Evolutionary conservation across 1,139 yeast species (phyloP).

Genomic region (Cylindricascospora bacillispora): DNA sequence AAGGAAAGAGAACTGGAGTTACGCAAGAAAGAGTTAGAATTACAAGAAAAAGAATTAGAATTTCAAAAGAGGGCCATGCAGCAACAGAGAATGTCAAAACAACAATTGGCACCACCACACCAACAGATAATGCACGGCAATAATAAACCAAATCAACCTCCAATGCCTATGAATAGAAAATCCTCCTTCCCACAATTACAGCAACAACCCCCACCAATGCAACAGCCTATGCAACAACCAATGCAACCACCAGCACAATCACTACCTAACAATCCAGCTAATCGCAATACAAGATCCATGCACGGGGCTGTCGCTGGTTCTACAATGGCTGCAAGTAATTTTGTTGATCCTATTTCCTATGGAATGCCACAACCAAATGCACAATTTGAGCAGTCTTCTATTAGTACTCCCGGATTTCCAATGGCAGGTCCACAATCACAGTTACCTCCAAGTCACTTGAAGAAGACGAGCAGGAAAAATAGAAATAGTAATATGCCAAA

Average conservation of each 20-base stretch:
- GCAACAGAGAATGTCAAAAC: constrained; percentile 11
- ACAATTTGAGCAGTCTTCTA: no score
- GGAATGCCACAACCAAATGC: constrained; percentile 6
- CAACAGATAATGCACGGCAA: constrained; percentile 5
- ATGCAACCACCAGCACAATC: background rate
- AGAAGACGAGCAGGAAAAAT: constrained; percentile 26
- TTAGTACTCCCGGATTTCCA: no score
- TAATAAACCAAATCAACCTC: constrained; percentile 3
- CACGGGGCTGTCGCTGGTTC: constrained; percentile 19
- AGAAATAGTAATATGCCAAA: constrained; percentile 24
- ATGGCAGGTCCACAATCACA: constrained; percentile 1
- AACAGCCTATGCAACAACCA: background rate
- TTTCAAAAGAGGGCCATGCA: constrained; percentile 25
- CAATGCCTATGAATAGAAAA: constrained; percentile 12
- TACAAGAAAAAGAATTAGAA: constrained; percentile 31
- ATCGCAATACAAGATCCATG: constrained; percentile 14
- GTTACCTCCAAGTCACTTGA: constrained; percentile 13
- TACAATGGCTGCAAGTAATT: constrained; percentile 6
- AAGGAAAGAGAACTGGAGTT: constrained; percentile 31
- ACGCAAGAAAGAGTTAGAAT: constrained; percentile 34
- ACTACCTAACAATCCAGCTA: no score
- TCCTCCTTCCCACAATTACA: constrained; percentile 17
- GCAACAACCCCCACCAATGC: constrained; percentile 6
- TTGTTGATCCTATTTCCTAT: constrained; percentile 12
- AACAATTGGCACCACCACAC: constrained; percentile 7